Base-by-base conservation (phyloP, 768 basidiomycete genomes). In the Boletus rubescentipes region DNA sequence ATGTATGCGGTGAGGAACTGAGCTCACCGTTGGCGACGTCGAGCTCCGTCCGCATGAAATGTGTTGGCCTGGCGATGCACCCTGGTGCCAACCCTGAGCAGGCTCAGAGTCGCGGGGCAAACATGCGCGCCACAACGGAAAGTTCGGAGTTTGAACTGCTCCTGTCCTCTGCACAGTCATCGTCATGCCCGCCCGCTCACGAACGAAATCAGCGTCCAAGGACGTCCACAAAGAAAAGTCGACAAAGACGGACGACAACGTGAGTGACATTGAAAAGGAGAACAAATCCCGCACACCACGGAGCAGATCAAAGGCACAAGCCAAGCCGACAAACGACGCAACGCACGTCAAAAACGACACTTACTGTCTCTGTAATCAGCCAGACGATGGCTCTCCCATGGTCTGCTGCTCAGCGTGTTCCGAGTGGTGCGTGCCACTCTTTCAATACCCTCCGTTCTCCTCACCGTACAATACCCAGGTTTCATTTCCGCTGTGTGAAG, bases 371-470 rank as follows among this genome's bases (percentile, higher is more conserved):
- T 93, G 91, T 68, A 75, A 78, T 21, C 79, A 79, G 45, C 80
- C 79, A 36, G 86, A 92, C 67, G 86, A 91, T 72, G 90, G 87
- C 31, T 79, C 86, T 7, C 89, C 90, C 12, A 91, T 92, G 90
- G 85, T 93, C 45, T 73, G 73, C 34, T 93, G 91, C 65, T 77
- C 81, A 23, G 74, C 79, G 47, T 93, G 91, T 67, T 76, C 73
- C 23, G 84, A 85, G 58, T 92, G 91, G 91, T 87, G 59, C 61
- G 82, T 70, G 11, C 26, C 26, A 6, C 43, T 29, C 29, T 9
- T 23, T n/a, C 29, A 3, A 53, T n/a, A 18, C 20, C 38, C 9
- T 31, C 26, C 53, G 23, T n/a, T 18, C 43, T 5, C 51, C 36
- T 56, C 55, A 64, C 45, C 29, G 8, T 35, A 16, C 26, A 34